Base-by-base conservation (phyloP, 495 filamentous ascomycete genomes). In the Oidiodendron maius region DNA sequence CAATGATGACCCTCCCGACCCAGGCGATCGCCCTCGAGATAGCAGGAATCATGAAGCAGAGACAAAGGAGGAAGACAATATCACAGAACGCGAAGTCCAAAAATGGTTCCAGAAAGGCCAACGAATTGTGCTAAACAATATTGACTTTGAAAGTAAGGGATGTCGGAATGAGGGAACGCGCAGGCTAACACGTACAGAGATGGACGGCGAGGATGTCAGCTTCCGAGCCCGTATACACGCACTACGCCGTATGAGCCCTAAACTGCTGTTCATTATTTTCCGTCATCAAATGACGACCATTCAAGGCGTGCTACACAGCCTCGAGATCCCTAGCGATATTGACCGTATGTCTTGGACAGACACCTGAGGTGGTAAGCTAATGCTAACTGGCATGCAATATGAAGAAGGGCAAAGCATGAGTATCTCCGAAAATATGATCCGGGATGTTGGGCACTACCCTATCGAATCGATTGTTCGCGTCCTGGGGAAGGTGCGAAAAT, bases 191-290 rank as follows among this genome's bases (percentile, higher is more conserved):
- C 57, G 20, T 26, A 23, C 59, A 40, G 58, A 63, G 44, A 67
- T 61, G 47, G 67, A 72, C 40, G 84, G 85, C 52, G 71, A 84
- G 56, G 74, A 80, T 28, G 74, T 96, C 46, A 78, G 77, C 20
- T 89, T 96, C 65, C 81, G 85, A 23, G 91, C 89, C 16, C 81
- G 91, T 39, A 71, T 96, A 15, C 88, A 95, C 63, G 91, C 90
- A 66, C 74, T 89, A 18, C 77, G 91, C 44, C 79, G 81, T 45
- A 77, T 96, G 72, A 91, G 88, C 64, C 79, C 88, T 40, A 91
- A 91, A 59, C 72, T 96, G 47, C 86, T 85, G 43, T 97, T 97
- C 64, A 71, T 97, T 57, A 76, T 95, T 15, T 60, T 62, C 50
- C 53, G 57, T 1, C 57, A 60, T 17, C 57, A 56, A n/a, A 56